Evolutionary conservation across 2,329 filamentous ascomycete genomes (phyloP).

Genomic region (Aspergillus ochraceus): DNA sequence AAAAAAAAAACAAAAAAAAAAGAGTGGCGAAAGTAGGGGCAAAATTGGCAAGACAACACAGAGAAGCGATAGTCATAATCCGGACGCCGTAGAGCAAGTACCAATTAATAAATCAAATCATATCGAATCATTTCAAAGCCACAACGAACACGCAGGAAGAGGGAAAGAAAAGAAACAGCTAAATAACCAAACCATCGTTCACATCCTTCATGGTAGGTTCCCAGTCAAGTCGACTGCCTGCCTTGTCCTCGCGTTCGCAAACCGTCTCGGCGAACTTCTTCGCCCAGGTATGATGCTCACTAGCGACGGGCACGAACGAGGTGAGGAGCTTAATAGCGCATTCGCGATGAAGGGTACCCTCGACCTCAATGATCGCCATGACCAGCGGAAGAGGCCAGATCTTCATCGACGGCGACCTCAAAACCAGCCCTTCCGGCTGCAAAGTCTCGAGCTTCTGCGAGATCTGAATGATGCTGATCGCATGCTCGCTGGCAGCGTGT

Average conservation of each 20-base stretch:
- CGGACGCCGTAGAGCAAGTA: too few relatives aligned
- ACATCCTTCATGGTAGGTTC: not conserved
- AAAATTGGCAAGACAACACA: too few relatives aligned
- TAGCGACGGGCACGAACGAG: not conserved
- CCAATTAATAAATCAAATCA: too few relatives aligned
- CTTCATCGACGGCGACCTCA: not conserved
- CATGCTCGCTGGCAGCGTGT: not conserved
- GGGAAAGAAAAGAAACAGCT: not conserved
- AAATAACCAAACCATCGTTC: not conserved
- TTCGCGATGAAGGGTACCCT: not conserved
- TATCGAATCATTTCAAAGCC: too few relatives aligned
- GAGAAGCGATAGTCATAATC: too few relatives aligned
- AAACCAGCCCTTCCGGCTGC: not conserved
- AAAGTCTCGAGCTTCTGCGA: not conserved
- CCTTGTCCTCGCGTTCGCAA: not conserved
- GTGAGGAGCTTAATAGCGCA: not conserved
- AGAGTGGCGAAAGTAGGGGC: too few relatives aligned
- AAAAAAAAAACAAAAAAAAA: too few relatives aligned
- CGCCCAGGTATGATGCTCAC: not conserved
- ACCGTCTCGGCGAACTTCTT: not conserved
- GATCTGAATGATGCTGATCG: not conserved
- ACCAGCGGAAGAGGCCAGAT: not conserved
- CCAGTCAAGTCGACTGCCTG: not conserved
- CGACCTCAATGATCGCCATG: not conserved
- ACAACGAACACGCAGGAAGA: not conserved